Evolutionary conservation across 2,329 filamentous ascomycete genomes (phyloP), one percentile per base, ranked within the genome.

Genomic region (Fusarium camptoceras): DNA sequence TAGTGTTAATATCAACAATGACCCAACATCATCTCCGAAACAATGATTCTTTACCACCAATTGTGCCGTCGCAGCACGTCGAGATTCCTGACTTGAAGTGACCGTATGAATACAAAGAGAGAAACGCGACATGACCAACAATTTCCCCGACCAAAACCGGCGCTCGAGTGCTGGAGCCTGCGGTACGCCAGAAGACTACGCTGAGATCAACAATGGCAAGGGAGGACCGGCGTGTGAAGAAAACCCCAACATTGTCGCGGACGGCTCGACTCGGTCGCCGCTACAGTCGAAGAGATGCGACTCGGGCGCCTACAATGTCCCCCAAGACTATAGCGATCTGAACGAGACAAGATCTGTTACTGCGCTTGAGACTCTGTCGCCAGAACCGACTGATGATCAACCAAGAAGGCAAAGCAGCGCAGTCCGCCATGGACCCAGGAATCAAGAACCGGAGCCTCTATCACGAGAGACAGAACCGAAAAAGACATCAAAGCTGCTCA

Each of bases 401-500:
- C 30, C 59, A 11, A 47, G 55, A 55, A 51, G 64, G 47, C 55
- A 44, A 8, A 57, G 59, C 15, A 65, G 41, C 55, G 42, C 68
- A 20, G 42, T n/a, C 28, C 58, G 55, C 8, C 65, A 55, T 34
- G 41, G 22, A 25, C 44, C 20, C 11, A 25, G 51, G 2, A 9
- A 20, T 11, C 25, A 50, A 12, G 63, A 58, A 24, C 27, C 55
- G n/a, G 59, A 69, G 24, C 28, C 55, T 27, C 27, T 57, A 39
- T 18, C 64, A 28, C 71, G 59, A 34, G 64, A 69, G 18, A 66
- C 44, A 27, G 27, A 53, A 27, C 50, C 60, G 28, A 43, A 68
- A 20, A 64, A 58, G 3, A 78, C 85, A 25, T 90, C 89, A 3
- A 82, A 79, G 59, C 75, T 83, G 28, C 83, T 83, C 11, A 91